Evolutionary conservation across 2,329 filamentous ascomycete species (phyloP).

Genomic region (Geosmithia flava): DNA sequence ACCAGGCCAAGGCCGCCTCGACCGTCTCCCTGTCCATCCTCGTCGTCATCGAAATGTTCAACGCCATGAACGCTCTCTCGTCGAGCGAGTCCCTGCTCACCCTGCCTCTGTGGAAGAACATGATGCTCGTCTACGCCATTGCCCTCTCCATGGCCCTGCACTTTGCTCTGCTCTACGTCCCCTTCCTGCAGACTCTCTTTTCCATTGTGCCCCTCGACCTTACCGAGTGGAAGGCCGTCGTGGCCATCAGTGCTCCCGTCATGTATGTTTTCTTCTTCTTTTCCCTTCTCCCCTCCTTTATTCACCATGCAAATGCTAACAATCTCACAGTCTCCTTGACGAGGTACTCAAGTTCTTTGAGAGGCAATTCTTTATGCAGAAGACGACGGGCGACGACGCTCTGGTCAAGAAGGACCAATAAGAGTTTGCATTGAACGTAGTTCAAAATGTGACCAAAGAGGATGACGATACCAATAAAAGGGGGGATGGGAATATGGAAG

Average conservation of each 20-base stretch:
- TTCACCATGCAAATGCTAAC: slow-evolving; percentile 9
- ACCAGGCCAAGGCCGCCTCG: slow-evolving; percentile 78
- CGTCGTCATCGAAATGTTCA: slow-evolving; percentile 98
- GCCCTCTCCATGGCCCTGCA: slow-evolving; percentile 85
- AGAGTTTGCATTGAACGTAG: slow-evolving; percentile 6
- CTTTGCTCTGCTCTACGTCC: slow-evolving; percentile 86
- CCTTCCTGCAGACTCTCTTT: slow-evolving; percentile 79
- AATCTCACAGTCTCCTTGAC: slow-evolving; percentile 53
- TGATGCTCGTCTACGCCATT: slow-evolving; percentile 96
- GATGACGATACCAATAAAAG: neutral
- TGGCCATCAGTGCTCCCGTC: slow-evolving; percentile 80
- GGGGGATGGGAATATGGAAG: neutral
- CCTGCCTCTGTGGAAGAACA: slow-evolving; percentile 93
- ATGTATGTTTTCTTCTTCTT: slow-evolving; percentile 50
- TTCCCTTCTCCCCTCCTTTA: neutral
- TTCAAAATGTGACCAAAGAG: slow-evolving; percentile 1
- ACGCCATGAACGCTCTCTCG: slow-evolving; percentile 95
- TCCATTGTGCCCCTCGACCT: slow-evolving; percentile 78
- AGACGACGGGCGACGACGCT: slow-evolving; percentile 21
- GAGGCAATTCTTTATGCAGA: slow-evolving; percentile 50
- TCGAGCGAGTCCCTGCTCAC: slow-evolving; percentile 91
- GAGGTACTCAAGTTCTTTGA: slow-evolving; percentile 74
- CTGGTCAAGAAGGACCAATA: slow-evolving; percentile 44
- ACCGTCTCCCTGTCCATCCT: slow-evolving; percentile 86
- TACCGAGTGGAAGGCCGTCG: slow-evolving; percentile 85